Base-by-base conservation (phyloP, 2,329 filamentous ascomycete genomes). In the Zymoseptoria tritici region DNA sequence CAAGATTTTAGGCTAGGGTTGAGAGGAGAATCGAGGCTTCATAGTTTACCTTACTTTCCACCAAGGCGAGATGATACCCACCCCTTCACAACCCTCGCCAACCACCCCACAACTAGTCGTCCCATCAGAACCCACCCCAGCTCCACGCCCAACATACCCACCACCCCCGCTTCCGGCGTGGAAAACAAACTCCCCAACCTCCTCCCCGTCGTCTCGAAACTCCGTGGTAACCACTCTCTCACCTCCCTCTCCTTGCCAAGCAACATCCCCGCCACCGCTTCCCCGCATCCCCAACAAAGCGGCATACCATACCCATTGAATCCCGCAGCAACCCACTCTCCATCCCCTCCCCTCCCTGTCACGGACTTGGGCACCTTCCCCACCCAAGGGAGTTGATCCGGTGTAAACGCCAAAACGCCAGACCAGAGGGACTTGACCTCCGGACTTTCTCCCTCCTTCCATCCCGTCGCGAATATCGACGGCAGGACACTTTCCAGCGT, bases 281-380 rank as follows among this genome's bases (percentile, higher is more conserved):
- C 63, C 13, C 64, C 64, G 54, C 60, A 60, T 3, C 63, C 63
- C 64, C 64, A 66, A 36, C 63, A 63, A 1, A 65, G 52, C 19
- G 63, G 63, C 64, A 66, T 66, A 3, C 64, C 64, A 51, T 66
- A 65, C 8, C 64, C 64, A 24, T 62, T 65, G 57, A 63, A 66
- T 3, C 61, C 64, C 4, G 62, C 64, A n/a, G 64, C 63, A 13
- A 63, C 61, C 20, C 54, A 67, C 29, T 67, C 65, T 9, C 60
- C 62, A 16, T 60, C 59, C 1, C 56, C 62, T 11, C 51, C 42
- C n/a, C 62, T 54, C 4, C 49, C 29, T 9, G 57, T 57, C 13
- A 60, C 42, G n/a, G 36, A 55, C 5, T 20, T 42, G 1, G 60
- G 63, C 16, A 64, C 36, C 11, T 57, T 57, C 2, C 65, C 62